Evolutionary conservation across 371 early-diverging fungal species (phyloP).

Genomic region (Dinochytrium kinnereticum): DNA sequence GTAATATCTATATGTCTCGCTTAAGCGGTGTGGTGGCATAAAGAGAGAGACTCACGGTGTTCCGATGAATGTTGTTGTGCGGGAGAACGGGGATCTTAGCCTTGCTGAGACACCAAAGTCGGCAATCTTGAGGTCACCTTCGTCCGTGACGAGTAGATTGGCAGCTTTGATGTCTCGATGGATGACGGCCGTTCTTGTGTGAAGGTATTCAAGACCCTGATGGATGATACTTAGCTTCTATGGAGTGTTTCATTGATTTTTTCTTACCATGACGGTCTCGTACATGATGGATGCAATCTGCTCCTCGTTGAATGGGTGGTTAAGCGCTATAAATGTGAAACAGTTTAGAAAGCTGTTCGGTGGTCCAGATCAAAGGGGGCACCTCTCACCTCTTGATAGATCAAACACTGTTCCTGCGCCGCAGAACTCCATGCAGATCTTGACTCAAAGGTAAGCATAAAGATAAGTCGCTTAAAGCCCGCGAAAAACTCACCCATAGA

Average conservation of each 20-base stretch:
- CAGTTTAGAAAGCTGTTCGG: not conserved
- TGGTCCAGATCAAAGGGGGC: not conserved
- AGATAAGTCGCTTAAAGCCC: no score
- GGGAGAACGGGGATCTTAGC: slow-evolving; percentile 51
- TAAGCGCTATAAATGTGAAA: not conserved
- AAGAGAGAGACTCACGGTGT: slow-evolving; percentile 53
- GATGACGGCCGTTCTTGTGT: slow-evolving; percentile 54
- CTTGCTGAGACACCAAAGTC: slow-evolving; percentile 50
- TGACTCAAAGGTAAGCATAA: not conserved
- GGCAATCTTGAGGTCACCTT: not conserved
- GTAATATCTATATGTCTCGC: slow-evolving; percentile 45
- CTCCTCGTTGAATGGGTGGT: slow-evolving; percentile 54
- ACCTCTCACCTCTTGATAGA: slow-evolving; percentile 45
- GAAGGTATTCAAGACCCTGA: slow-evolving; percentile 69
- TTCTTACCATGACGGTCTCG: slow-evolving; percentile 56
- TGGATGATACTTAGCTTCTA: not conserved
- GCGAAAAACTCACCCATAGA: slow-evolving; percentile 49
- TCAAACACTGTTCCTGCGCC: slow-evolving; percentile 62
- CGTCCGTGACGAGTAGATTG: slow-evolving; percentile 47
- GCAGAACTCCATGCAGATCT: slow-evolving; percentile 71
- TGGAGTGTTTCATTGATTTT: not conserved
- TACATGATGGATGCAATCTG: slow-evolving; percentile 63
- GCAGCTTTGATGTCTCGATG: slow-evolving; percentile 31
- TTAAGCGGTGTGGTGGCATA: not conserved
- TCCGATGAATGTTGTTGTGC: slow-evolving; percentile 64